A percentile compares a stretch with the other conserved stretches of the same genome.
Conservation (phyloP, 345 rosid species). For the Microthlaspi erraticum region DNA sequence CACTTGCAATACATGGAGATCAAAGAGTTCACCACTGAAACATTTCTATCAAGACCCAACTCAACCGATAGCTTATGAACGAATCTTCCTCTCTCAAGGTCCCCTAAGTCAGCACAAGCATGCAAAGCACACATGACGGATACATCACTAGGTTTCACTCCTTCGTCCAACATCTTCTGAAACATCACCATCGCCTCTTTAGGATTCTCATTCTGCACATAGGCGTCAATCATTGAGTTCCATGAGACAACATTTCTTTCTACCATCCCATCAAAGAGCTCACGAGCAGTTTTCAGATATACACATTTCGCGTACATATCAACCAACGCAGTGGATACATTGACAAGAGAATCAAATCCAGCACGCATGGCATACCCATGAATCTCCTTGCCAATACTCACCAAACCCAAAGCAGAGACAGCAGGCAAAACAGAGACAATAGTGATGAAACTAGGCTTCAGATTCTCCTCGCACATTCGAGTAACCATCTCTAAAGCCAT, state of each 20-base stretch:
- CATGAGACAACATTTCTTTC: slow-evolving; percentile 68
- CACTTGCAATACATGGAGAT: slow-evolving; percentile 86
- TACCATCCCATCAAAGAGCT: slow-evolving; percentile 63
- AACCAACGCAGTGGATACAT: slow-evolving; percentile 68
- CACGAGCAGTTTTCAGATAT: slow-evolving; percentile 52
- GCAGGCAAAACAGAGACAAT: slow-evolving; percentile 78
- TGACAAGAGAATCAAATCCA: slow-evolving; percentile 67
- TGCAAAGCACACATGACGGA: slow-evolving; percentile 70
- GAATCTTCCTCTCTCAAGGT: slow-evolving; percentile 63
- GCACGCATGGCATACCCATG: slow-evolving; percentile 68
- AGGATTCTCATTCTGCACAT: slow-evolving; percentile 68
- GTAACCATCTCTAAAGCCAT: slow-evolving; percentile 63
- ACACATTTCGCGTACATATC: slow-evolving; percentile 83
- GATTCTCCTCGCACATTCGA: slow-evolving; percentile 65
- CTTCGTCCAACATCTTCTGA: slow-evolving; percentile 68
- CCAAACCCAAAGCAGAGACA: slow-evolving; percentile 52
- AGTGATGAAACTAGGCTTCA: slow-evolving; percentile 70
- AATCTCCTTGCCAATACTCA: slow-evolving; percentile 64
- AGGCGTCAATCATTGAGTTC: slow-evolving; percentile 92
- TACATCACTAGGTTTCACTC: slow-evolving; percentile 69
- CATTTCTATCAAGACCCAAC: slow-evolving; percentile 54
- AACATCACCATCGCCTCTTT: slow-evolving; percentile 63
- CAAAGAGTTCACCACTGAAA: slow-evolving; percentile 73
- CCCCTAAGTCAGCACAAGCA: slow-evolving; percentile 74
- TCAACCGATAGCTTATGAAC: slow-evolving; percentile 59